Evolutionary conservation across 2,329 filamentous ascomycete species (phyloP).

Genomic region (Pleomassaria siparia): DNA sequence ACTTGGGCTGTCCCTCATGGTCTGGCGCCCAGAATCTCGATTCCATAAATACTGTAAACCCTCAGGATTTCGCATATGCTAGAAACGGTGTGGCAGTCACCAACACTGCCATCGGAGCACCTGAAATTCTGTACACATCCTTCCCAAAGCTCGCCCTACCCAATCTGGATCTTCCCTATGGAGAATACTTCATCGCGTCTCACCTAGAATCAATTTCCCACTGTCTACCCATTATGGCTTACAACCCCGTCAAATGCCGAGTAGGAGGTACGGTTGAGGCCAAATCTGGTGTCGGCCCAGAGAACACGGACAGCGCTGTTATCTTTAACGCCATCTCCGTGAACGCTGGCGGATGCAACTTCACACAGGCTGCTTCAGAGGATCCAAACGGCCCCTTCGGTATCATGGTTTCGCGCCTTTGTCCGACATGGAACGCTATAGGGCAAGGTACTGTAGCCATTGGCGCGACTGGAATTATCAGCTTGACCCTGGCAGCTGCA

Average conservation of each 20-base stretch:
- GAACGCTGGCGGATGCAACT: neutral
- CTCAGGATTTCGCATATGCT: neutral
- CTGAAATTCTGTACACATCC: neutral
- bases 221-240: neutral
- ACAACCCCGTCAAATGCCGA: neutral
- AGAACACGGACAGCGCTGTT: neutral
- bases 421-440: neutral
- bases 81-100: neutral
- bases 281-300: neutral
- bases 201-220: neutral
- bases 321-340: neutral
- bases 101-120: neutral
- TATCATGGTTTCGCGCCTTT: neutral
- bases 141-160: neutral
- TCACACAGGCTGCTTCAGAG: neutral
- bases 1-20: neutral
- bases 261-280: neutral
- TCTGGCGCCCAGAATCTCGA: neutral
- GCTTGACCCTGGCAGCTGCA: neutral
- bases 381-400: neutral
- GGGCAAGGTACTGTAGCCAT: neutral
- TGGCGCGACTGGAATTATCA: neutral
- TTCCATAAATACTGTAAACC: neutral
- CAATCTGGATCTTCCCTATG: neutral
- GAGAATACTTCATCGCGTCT: neutral